Conservation (phyloP, 306 rosid genomes). For the peach (Prunus persica) region Prunus_persica_NCBIv2 NC_034009.1:22885001-22885500, state of each 20-base stretch:
- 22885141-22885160: not conserved
- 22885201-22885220: constrained; percentile 6
- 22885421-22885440: constrained; percentile 14
- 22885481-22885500: constrained; percentile 31
- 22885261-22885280: constrained; percentile 1
- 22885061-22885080: not conserved
- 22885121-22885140: not conserved
- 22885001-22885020: not conserved
- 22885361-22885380: constrained; percentile 14
- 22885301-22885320: not conserved
- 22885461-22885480: constrained; percentile 40
- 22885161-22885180: not conserved
- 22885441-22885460: constrained; percentile 51
- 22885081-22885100: not conserved
- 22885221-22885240: not conserved
- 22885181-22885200: not conserved
- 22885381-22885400: constrained; percentile 32
- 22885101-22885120: not conserved
- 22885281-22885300: constrained; percentile 5
- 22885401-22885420: constrained; percentile 33
- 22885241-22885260: not conserved
- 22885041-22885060: not conserved
- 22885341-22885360: constrained; percentile 34
- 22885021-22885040: constrained; percentile 2
- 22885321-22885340: not conserved